A percentile compares a stretch with the other conserved stretches of the same genome.
Conservation (phyloP, 768 basidiomycete genomes). For the Botryobasidium botryosum region DNA sequence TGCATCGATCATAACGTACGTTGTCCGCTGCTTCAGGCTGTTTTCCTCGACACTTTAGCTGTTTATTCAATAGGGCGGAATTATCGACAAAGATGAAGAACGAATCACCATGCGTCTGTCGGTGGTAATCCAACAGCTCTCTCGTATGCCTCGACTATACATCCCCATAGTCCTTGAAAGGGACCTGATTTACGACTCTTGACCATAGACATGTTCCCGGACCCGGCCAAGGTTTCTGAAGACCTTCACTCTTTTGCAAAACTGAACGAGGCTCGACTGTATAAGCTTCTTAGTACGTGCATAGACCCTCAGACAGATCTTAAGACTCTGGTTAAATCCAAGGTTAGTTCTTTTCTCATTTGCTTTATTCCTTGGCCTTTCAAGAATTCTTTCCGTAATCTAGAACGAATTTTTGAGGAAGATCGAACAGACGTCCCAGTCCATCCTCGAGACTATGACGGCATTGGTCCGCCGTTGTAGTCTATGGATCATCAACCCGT, state of each 20-base stretch:
- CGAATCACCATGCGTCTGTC: constrained; percentile 38
- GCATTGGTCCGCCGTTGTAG: constrained; percentile 51
- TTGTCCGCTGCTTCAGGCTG: constrained; percentile 8
- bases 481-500: constrained; percentile 65
- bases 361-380: neutral
- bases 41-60: neutral
- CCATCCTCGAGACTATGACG: constrained; percentile 48
- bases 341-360: constrained; percentile 25
- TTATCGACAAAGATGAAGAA: constrained; percentile 75
- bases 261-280: constrained; percentile 69
- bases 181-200: too few species aligned
- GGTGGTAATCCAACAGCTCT: constrained; percentile 35
- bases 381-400: neutral
- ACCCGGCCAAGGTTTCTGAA: constrained; percentile 55
- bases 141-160: constrained; percentile 41
- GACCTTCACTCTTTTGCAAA: constrained; percentile 75
- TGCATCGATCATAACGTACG: constrained; percentile 77
- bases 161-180: too few species aligned
- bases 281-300: constrained; percentile 66
- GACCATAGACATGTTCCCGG: constrained; percentile 44
- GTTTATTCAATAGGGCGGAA: constrained; percentile 54
- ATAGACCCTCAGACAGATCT: constrained; percentile 76
- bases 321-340: constrained; percentile 60
- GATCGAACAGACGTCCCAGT: constrained; percentile 48
- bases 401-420: constrained; percentile 68